Percentiles rank a stretch among this genome's conserved stretches.
These are phyloP conservation scores for Capsicum pubescens DNA, from an alignment of 257 asterid genomes.

Conservation along the genomic window DNA sequence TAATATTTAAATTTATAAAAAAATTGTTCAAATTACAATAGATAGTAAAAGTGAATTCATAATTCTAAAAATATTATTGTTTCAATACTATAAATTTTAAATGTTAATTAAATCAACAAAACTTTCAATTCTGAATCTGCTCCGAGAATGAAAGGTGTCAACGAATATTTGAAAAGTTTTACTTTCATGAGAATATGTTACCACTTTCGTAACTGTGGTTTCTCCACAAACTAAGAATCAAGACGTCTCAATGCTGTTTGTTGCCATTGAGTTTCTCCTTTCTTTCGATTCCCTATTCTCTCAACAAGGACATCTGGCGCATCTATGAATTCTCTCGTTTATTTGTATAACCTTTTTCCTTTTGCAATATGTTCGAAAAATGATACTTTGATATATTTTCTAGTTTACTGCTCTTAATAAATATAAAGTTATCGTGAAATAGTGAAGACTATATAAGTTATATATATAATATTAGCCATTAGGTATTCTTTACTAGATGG, in stretches of 20 bases:
- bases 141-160: not conserved
- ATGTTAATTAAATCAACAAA: not conserved
- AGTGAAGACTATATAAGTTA: no score
- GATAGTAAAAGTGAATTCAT: no score
- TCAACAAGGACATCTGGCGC: not conserved
- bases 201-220: not conserved
- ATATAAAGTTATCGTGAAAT: no score
- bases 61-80: not conserved
- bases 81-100: not conserved
- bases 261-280: slow-evolving; percentile 7
- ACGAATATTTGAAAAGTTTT: slow-evolving; percentile 6
- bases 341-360: no score
- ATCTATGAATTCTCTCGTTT: not conserved
- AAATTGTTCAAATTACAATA: no score
- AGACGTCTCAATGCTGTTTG: not conserved
- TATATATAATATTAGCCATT: no score
- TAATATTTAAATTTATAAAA: no score
- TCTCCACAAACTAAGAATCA: not conserved
- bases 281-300: not conserved
- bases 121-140: not conserved
- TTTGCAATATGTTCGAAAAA: no score
- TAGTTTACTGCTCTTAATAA: no score
- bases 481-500: no score
- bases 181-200: not conserved
- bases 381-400: no score